A percentile compares a stretch with the other conserved stretches of the same genome.
These are phyloP conservation scores for Anastatica hierochuntica DNA, from an alignment of 345 rosid species.

Conservation along the genomic window DNA sequence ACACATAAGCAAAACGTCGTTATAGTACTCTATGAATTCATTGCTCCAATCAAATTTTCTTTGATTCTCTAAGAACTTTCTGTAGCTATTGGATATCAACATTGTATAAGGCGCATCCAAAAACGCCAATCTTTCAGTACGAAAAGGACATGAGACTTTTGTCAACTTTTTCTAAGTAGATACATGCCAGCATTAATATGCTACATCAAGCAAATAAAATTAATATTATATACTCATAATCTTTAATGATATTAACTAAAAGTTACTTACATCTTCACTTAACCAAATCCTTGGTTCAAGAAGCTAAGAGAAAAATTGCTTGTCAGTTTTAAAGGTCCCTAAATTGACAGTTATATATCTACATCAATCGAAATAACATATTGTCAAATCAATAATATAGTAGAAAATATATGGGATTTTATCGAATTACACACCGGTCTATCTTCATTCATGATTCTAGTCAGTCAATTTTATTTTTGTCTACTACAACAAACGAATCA, in stretches of 20 bases:
- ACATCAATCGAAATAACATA: no score
- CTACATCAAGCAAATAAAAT: not conserved
- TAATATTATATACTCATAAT: not conserved
- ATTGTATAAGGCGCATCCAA: not conserved
- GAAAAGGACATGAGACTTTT: not conserved
- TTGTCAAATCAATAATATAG: no score
- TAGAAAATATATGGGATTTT: no score
- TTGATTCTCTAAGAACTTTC: not conserved
- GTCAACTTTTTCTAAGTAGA: not conserved
- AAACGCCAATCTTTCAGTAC: not conserved
- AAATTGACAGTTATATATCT: not conserved
- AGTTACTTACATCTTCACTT: not conserved
- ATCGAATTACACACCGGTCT: no score
- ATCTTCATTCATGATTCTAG: no score
- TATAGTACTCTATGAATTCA: not conserved
- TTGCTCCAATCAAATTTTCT: not conserved
- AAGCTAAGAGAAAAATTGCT: not conserved
- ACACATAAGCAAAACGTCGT: not conserved
- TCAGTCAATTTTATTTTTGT: no score
- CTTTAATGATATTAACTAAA: not conserved
- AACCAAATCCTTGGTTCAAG: not conserved
- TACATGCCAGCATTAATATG: not conserved
- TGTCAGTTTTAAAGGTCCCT: not conserved
- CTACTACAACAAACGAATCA: no score
- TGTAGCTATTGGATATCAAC: not conserved